Conservation (phyloP, 139 green algal genomes). For the Chlorella sp. region DNA sequence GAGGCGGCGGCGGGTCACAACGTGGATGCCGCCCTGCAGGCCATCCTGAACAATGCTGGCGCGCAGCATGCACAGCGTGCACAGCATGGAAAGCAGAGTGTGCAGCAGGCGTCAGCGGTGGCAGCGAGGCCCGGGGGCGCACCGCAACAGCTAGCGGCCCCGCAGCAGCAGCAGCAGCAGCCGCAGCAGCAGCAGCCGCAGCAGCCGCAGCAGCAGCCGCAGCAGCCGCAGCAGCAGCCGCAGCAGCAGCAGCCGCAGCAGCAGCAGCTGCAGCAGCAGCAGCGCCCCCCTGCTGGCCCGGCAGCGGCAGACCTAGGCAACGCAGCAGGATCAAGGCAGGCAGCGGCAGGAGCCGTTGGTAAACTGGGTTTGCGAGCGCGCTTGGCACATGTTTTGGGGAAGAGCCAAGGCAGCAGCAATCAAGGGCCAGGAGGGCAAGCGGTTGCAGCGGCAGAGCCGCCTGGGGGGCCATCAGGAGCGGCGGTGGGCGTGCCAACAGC, state of each 20-base stretch:
- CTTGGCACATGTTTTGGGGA: background rate
- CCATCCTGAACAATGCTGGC: conserved; percentile 10
- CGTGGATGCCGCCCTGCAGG: conserved; percentile 24
- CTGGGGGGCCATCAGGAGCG: background rate
- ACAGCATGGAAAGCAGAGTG: no score
- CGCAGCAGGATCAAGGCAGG: background rate
- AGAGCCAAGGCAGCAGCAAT: background rate
- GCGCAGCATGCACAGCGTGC: background rate
- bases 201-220: background rate
- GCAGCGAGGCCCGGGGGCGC: no score
- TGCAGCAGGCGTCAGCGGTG: background rate
- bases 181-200: background rate
- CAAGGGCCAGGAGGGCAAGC: background rate
- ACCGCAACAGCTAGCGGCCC: no score
- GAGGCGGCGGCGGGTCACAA: conserved; percentile 20
- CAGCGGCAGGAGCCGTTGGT: background rate
- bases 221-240: background rate
- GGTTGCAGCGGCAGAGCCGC: background rate
- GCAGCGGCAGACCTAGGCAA: background rate
- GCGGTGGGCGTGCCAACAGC: background rate
- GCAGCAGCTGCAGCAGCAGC: background rate
- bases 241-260: background rate
- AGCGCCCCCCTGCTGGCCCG: background rate
- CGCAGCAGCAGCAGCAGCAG: background rate
- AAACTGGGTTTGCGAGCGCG: background rate